Evolutionary conservation across 2,329 filamentous ascomycete genomes (phyloP).

Genomic region (Chlorencoelia australis): DNA sequence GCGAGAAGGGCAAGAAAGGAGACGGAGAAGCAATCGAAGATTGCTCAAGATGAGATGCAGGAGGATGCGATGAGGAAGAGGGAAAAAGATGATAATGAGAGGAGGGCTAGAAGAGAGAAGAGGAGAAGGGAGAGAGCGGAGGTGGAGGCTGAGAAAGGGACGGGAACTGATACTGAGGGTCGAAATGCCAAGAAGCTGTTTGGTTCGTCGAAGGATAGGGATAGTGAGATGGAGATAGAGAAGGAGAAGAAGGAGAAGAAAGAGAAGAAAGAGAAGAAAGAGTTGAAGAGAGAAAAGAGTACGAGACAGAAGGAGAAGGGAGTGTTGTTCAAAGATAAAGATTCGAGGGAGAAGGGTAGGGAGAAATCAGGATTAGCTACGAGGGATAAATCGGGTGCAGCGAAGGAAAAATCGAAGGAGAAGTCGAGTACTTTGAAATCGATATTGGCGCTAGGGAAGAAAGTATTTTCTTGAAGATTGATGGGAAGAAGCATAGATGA

Average conservation of each 20-base stretch:
- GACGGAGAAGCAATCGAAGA: slow-evolving; percentile 11
- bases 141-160: slow-evolving; percentile 1
- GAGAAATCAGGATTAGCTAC: too few relatives aligned
- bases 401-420: slow-evolving; percentile 1
- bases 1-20: slow-evolving; percentile 16
- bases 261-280: background rate
- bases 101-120: slow-evolving; percentile 1
- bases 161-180: background rate
- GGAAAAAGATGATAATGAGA: slow-evolving; percentile 3
- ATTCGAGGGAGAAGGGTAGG: too few relatives aligned
- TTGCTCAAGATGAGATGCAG: slow-evolving; percentile 3
- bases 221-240: background rate
- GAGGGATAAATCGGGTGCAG: too few relatives aligned
- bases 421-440: slow-evolving; percentile 7
- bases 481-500: background rate
- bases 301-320: background rate
- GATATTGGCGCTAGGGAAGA: slow-evolving; percentile 5
- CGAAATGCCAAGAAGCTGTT: slow-evolving; percentile 1
- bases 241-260: background rate
- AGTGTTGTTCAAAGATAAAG: too few relatives aligned
- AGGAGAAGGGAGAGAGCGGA: slow-evolving; percentile 2
- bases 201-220: background rate
- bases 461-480: slow-evolving; percentile 5
- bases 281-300: background rate
- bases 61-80: background rate